Base-by-base conservation (phyloP, 352 stramenopile genomes). In the Globisporangium cystogenes region DNA sequence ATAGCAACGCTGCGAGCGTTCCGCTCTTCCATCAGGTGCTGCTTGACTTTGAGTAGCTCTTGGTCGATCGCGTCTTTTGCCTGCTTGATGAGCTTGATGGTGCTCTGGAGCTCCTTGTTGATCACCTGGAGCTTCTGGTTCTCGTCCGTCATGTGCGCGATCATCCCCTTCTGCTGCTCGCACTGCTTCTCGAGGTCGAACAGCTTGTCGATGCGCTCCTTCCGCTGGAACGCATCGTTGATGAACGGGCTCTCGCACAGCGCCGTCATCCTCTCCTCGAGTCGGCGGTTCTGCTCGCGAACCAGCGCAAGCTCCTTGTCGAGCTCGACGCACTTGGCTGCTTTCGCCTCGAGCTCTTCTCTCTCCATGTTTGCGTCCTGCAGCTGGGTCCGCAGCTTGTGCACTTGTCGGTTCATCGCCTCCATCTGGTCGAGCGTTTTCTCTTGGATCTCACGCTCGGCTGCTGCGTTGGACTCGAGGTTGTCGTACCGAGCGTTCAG, bases 181-280 rank as follows among this genome's bases (percentile, higher is more conserved):
- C 76, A 92, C 5, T 78, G 49, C 39, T 90, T 87, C 55, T 97
- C 91, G 29, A 97, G 68, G 21, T 86, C 78, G 18, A 89, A 83
- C 0, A 97, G 59, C 35, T 87, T 93, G 45, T 95, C 79, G 41
- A 93, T 93, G 4, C 81, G 71, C 26, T 91, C 82, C 61, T 94
- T 95, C 1, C 78, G 71, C 59, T 95, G 75, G 47, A 95, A 96
- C 4, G 88, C 88, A 43, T 97, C 83, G 55, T 93, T 93, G 26
- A 98, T 96, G 62, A 98, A 98, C 12, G 91, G 91, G 23, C 86
- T 96, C 54, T 98, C 90, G 53, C 91, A 98, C 16, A 98, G 64
- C 15, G 71, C 72, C 24, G 82, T 96, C 68, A 97, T 95, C 7
- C 89, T 70, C 18, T 96, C 80, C 63, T 98, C 93, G 1, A 98